phyloP scores from a whole-genome alignment of 139 green algal species.

The Desmodesmus armatus region DNA sequence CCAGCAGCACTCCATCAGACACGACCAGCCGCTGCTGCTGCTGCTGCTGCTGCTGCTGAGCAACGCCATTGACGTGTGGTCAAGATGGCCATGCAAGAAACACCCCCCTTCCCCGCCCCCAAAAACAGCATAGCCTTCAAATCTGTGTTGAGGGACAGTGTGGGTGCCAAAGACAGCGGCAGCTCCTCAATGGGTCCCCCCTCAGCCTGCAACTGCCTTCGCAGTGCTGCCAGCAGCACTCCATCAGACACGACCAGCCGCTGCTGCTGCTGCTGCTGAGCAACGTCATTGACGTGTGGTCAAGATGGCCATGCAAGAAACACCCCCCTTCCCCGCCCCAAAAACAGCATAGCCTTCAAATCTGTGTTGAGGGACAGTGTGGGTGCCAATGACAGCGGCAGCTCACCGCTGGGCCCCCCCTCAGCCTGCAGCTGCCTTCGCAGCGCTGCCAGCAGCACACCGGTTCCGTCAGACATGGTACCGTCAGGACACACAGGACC shows the following conservation, averaged over 20 bases:
- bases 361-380: too few species aligned
- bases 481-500: too few species aligned
- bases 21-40: background rate
- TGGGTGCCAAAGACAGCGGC: constrained; percentile 8
- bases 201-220: background rate
- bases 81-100: background rate
- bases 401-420: too few species aligned
- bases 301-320: too few species aligned
- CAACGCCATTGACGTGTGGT: background rate
- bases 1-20: too few species aligned
- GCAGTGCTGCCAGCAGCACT: background rate
- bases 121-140: background rate
- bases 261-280: constrained; percentile 14
- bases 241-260: background rate
- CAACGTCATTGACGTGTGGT: background rate
- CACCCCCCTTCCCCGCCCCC: too few species aligned
- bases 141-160: too few species aligned
- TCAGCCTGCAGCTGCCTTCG: constrained; percentile 31
- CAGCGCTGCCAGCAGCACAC: constrained; percentile 8
- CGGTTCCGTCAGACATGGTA: too few species aligned
- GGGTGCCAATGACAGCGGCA: too few species aligned
- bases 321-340: too few species aligned
- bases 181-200: background rate
- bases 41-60: background rate
- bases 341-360: too few species aligned